Evolutionary conservation across 2,329 filamentous ascomycete genomes (phyloP).

Genomic region (Fusarium poae): DNA sequence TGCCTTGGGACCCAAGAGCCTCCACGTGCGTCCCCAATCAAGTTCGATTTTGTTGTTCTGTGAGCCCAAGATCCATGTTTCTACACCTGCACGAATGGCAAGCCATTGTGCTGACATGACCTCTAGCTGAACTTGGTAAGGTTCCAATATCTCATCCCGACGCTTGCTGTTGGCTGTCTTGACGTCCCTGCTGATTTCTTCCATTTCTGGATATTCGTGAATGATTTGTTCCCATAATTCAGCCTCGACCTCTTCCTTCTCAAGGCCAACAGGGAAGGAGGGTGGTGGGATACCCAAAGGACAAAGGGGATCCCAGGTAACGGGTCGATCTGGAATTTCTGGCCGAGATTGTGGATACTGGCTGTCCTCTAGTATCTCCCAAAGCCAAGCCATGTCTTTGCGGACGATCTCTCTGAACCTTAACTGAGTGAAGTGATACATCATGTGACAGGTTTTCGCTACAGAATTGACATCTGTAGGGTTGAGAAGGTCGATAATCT

Average conservation of each 20-base stretch:
- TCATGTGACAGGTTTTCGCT: not conserved
- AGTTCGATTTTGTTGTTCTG: fast-evolving
- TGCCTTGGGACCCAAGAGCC: not conserved
- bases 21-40: constrained; percentile 7
- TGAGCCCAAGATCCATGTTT: not conserved
- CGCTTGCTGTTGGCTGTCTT: not conserved
- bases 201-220: not conserved
- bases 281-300: not conserved
- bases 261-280: not conserved
- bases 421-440: not conserved
- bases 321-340: not conserved
- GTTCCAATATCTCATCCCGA: not conserved
- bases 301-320: constrained; percentile 10
- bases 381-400: not conserved
- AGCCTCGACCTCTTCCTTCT: not conserved
- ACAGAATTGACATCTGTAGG: fast-evolving
- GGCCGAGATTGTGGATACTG: not conserved
- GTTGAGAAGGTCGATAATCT: not conserved
- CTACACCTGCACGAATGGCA: not conserved
- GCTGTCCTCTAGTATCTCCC: not conserved
- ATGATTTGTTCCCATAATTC: not conserved
- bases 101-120: not conserved
- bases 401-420: fast-evolving
- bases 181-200: fast-evolving
- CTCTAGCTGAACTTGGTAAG: not conserved